phyloP scores from a whole-genome alignment of 83 land plant species.

The Diphasiastrum complanatum region DNA sequence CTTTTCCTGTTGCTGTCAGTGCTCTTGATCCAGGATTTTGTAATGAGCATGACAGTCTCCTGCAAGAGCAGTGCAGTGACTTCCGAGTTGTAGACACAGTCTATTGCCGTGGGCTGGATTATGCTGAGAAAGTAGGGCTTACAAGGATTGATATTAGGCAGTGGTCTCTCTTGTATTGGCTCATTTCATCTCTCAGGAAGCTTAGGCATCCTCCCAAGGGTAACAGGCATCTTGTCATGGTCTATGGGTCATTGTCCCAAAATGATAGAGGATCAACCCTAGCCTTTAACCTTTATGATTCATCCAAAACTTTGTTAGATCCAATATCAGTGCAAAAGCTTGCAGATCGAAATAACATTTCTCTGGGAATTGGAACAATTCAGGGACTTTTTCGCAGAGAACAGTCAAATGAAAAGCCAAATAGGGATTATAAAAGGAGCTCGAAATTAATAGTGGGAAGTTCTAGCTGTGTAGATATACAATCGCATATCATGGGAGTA shows the following conservation, averaged over 20 bases:
- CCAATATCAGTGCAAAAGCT: conserved; percentile 1
- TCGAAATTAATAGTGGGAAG: background rate
- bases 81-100: background rate
- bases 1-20: background rate
- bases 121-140: background rate
- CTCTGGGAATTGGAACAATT: conserved; percentile 1
- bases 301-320: background rate
- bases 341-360: conserved; percentile 3
- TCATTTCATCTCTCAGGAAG: background rate
- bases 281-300: conserved; percentile 1
- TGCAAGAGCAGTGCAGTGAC: background rate
- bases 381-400: background rate
- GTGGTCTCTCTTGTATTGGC: background rate
- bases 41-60: background rate
- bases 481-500: background rate
- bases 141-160: background rate
- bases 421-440: no score
- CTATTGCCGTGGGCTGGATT: background rate
- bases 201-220: background rate
- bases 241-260: background rate
- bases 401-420: background rate
- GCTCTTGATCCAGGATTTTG: background rate
- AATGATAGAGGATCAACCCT: background rate
- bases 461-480: background rate
- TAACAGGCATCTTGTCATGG: background rate